Evolutionary conservation across 1,139 yeast species (phyloP).

Genomic region (Pichia sp.): DNA sequence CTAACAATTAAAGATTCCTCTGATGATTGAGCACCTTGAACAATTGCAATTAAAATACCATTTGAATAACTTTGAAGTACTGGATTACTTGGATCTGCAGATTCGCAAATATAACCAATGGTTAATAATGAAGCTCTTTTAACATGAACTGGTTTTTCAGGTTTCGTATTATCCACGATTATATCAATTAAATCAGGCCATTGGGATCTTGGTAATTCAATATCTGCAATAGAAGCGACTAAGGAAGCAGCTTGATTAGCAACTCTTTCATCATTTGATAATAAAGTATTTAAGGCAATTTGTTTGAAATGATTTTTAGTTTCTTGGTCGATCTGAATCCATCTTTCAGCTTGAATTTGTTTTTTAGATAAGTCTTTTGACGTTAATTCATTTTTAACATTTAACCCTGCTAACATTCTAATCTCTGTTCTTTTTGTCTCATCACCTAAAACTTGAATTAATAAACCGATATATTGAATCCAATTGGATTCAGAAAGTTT

Average conservation of each 20-base stretch:
- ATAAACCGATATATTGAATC: constrained; percentile 61
- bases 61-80: constrained; percentile 80
- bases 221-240: constrained; percentile 93
- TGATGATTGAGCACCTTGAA: constrained; percentile 86
- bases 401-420: constrained; percentile 86
- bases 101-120: constrained; percentile 93
- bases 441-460: constrained; percentile 68
- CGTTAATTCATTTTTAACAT: constrained; percentile 78
- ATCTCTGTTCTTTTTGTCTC: constrained; percentile 69
- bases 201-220: constrained; percentile 79
- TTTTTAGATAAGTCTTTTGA: constrained; percentile 60
- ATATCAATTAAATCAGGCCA: constrained; percentile 85
- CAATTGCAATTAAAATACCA: constrained; percentile 90
- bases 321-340: constrained; percentile 52
- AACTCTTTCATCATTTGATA: constrained; percentile 67
- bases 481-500: constrained; percentile 72
- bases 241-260: constrained; percentile 89
- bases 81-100: constrained; percentile 80
- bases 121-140: constrained; percentile 84
- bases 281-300: constrained; percentile 57
- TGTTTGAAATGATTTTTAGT: constrained; percentile 63
- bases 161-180: constrained; percentile 79
- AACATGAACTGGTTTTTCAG: constrained; percentile 68
- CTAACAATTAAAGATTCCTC: constrained; percentile 75
- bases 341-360: constrained; percentile 50